These are phyloP conservation scores for Phialophora tarda DNA, from an alignment of 2,329 filamentous ascomycete genomes.

Conservation along the genomic window DNA sequence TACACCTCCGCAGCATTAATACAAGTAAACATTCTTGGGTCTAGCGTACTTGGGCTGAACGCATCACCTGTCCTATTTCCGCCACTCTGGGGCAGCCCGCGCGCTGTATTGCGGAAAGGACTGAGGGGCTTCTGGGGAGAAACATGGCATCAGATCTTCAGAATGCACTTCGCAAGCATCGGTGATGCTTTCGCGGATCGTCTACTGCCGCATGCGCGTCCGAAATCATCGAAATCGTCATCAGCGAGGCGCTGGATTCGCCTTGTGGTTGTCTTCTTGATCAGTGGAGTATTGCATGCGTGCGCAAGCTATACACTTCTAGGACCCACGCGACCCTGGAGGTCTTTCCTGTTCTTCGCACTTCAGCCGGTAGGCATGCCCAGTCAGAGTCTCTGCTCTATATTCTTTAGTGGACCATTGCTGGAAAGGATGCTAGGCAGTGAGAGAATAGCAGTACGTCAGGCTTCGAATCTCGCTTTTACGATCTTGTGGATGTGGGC, in stretches of 20 bases:
- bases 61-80: slow-evolving; percentile 5
- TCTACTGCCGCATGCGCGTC: not conserved
- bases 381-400: not conserved
- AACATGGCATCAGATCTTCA: slow-evolving; percentile 12
- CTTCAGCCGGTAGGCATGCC: slow-evolving; percentile 9
- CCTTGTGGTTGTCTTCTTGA: not conserved
- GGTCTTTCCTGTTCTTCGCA: slow-evolving; percentile 9
- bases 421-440: not conserved
- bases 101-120: slow-evolving; percentile 9
- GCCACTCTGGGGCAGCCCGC: slow-evolving; percentile 9
- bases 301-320: slow-evolving; percentile 18
- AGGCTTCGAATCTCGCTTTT: slow-evolving; percentile 4
- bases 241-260: not conserved
- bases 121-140: slow-evolving; percentile 13
- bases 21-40: slow-evolving; percentile 12
- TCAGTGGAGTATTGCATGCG: slow-evolving; percentile 16
- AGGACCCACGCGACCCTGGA: not conserved
- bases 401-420: not conserved
- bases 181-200: not conserved
- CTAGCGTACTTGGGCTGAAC: slow-evolving; percentile 3
- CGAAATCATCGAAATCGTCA: not conserved
- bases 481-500: slow-evolving; percentile 12
- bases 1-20: not conserved
- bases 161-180: slow-evolving; percentile 15
- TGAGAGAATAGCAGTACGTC: not conserved